Evolutionary conservation across 306 rosid species (phyloP).

Genomic region (Glycine tomentella): DNA sequence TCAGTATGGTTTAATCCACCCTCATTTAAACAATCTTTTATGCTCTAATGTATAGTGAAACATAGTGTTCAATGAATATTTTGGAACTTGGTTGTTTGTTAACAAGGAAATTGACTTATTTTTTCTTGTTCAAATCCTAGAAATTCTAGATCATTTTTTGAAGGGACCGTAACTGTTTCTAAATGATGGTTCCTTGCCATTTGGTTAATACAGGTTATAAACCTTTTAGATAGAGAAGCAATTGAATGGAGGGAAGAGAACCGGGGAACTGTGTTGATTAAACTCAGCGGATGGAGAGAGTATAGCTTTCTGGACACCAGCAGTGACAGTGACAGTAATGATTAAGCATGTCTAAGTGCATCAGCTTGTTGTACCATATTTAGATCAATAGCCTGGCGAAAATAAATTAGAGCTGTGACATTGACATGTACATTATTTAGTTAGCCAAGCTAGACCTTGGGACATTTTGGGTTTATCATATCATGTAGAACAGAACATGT

Average conservation of each 20-base stretch:
- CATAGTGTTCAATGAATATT: constrained; percentile 11
- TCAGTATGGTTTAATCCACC: constrained; percentile 62
- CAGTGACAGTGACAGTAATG: constrained; percentile 68
- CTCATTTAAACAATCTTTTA: constrained; percentile 12
- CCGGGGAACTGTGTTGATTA: constrained; percentile 75
- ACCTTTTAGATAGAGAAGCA: constrained; percentile 68
- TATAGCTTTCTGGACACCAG: constrained; percentile 67
- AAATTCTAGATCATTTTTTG: too few species aligned
- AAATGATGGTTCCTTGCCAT: constrained; percentile 21
- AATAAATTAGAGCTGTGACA: constrained; percentile 37
- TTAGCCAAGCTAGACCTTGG: constrained; percentile 33
- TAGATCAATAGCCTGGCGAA: constrained; percentile 30
- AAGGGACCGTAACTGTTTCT: constrained; percentile 3
- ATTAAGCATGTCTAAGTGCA: constrained; percentile 30
- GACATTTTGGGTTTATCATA: constrained; percentile 20
- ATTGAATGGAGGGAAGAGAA: constrained; percentile 85
- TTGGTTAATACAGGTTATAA: constrained; percentile 60
- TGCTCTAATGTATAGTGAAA: background rate
- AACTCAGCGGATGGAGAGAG: constrained; percentile 67
- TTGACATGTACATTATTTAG: constrained; percentile 39
- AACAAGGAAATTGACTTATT: constrained; percentile 13
- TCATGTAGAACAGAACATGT: constrained; percentile 10
- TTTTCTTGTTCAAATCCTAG: background rate
- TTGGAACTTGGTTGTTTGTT: constrained; percentile 18
- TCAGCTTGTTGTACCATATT: constrained; percentile 34